These are phyloP conservation scores for Aspergillus tanneri DNA, from an alignment of 2,329 filamentous ascomycete species.

Conservation along the genomic window DNA sequence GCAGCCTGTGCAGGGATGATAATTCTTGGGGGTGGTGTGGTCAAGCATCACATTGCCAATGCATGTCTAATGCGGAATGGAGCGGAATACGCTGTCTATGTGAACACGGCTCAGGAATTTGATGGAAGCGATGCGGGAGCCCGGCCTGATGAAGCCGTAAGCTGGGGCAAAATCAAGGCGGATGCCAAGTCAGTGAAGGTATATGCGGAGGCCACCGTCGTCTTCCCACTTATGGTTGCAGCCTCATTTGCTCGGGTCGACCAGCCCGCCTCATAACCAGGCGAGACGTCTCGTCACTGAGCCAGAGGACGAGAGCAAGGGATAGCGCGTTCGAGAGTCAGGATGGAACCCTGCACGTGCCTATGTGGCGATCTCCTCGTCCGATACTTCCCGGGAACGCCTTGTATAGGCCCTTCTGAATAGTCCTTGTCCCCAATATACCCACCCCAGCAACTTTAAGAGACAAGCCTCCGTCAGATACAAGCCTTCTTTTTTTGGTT, in stretches of 20 bases:
- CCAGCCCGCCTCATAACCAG: constrained; percentile 9
- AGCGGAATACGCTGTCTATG: constrained; percentile 93
- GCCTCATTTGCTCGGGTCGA: constrained; percentile 59
- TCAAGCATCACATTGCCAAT: constrained; percentile 98
- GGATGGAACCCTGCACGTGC: too few species aligned
- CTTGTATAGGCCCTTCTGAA: background rate
- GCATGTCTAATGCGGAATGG: constrained; percentile 97
- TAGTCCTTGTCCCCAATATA: background rate
- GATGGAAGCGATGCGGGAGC: constrained; percentile 96
- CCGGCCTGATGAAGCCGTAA: constrained; percentile 91
- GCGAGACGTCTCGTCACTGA: constrained; percentile 14
- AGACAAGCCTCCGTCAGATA: background rate
- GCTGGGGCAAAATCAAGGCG: constrained; percentile 96
- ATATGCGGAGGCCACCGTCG: constrained; percentile 67
- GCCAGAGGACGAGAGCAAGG: background rate
- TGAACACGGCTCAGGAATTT: constrained; percentile 97
- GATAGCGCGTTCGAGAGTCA: too few species aligned
- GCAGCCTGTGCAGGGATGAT: constrained; percentile 93
- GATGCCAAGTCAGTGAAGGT: constrained; percentile 89
- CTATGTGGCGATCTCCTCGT: too few species aligned
- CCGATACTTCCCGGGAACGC: too few species aligned
- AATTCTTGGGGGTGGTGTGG: constrained; percentile 86
- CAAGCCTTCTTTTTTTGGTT: background rate
- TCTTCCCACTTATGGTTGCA: constrained; percentile 66
- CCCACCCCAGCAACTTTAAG: background rate